Conservation (phyloP, 768 basidiomycete species). For the Crucibulum laeve region DNA sequence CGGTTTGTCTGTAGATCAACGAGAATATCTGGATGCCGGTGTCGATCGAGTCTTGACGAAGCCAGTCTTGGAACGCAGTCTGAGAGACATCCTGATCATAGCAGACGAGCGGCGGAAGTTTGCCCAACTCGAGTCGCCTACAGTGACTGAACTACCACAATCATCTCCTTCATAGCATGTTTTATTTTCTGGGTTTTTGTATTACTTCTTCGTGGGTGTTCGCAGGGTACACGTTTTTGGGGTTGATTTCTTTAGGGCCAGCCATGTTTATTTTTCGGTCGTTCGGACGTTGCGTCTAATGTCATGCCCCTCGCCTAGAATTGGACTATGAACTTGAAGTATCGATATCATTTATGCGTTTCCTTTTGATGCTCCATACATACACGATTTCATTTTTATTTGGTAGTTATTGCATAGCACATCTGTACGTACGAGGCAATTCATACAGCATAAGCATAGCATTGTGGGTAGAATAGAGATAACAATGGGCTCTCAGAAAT, state of each 20-base stretch:
- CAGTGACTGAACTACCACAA: slow-evolving; percentile 6
- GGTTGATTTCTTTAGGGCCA: too few species aligned
- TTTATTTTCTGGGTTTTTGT: neutral
- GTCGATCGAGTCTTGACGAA: slow-evolving; percentile 77
- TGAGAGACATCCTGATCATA: slow-evolving; percentile 37
- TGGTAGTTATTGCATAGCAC: too few species aligned
- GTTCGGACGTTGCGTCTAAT: too few species aligned
- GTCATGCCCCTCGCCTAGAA: too few species aligned
- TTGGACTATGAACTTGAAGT: neutral
- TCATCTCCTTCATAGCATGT: neutral
- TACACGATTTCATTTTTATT: too few species aligned
- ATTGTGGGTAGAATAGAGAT: neutral
- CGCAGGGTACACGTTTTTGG: too few species aligned
- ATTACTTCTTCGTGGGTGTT: too few species aligned
- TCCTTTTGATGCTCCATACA: neutral
- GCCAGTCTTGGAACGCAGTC: slow-evolving; percentile 64
- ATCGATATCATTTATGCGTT: neutral
- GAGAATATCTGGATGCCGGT: slow-evolving; percentile 72
- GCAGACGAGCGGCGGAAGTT: slow-evolving; percentile 44
- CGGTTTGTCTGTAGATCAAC: slow-evolving; percentile 46
- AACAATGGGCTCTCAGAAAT: neutral
- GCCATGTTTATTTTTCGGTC: too few species aligned
- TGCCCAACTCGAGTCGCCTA: slow-evolving; percentile 4
- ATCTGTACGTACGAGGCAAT: too few species aligned
- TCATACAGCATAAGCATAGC: too few species aligned